phyloP scores from a whole-genome alignment of 2,329 filamentous ascomycete genomes.

The Neocatenulostroma microsporum region DNA sequence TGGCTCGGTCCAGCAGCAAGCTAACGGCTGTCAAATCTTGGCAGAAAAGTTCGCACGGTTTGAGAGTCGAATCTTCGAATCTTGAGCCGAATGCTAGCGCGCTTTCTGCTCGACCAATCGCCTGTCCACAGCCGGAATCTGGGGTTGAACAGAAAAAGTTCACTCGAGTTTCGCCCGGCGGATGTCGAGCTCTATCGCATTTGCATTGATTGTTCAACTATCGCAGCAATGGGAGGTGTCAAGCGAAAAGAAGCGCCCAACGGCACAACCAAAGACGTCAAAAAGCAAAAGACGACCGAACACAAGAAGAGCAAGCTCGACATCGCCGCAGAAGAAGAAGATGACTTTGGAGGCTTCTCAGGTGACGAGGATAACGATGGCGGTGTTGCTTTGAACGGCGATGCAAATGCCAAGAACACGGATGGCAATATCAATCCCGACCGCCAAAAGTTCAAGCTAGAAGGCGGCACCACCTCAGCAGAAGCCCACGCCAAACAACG shows the following conservation, averaged over 20 bases:
- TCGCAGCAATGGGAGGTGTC: constrained; percentile 29
- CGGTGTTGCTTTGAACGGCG: constrained; percentile 3
- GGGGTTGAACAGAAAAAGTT: no score
- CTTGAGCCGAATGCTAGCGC: no score
- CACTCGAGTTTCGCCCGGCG: no score
- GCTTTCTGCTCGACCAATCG: no score
- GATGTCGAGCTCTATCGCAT: no score
- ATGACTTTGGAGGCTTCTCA: constrained; percentile 16
- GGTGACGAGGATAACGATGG: constrained; percentile 8
- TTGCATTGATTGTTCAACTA: no score
- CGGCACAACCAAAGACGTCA: constrained; percentile 19
- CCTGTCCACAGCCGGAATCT: no score
- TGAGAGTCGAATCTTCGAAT: no score
- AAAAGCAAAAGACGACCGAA: constrained; percentile 35
- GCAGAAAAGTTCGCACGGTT: no score
- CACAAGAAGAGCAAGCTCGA: constrained; percentile 17
- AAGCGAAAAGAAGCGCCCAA: constrained; percentile 33
- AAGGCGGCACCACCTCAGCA: constrained; percentile 62
- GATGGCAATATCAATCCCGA: constrained; percentile 11
- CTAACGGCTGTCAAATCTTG: no score
- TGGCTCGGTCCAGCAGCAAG: no score
- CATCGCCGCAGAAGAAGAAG: constrained; percentile 21
- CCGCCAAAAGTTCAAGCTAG: constrained; percentile 28
- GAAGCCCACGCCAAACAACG: constrained; percentile 94
- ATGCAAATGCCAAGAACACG: constrained; percentile 8